Percentiles rank a stretch among this genome's conserved stretches.
These are phyloP conservation scores for Dothiorella sarmentorum DNA, from an alignment of 2,329 filamentous ascomycete genomes.

Conservation along the genomic window DNA sequence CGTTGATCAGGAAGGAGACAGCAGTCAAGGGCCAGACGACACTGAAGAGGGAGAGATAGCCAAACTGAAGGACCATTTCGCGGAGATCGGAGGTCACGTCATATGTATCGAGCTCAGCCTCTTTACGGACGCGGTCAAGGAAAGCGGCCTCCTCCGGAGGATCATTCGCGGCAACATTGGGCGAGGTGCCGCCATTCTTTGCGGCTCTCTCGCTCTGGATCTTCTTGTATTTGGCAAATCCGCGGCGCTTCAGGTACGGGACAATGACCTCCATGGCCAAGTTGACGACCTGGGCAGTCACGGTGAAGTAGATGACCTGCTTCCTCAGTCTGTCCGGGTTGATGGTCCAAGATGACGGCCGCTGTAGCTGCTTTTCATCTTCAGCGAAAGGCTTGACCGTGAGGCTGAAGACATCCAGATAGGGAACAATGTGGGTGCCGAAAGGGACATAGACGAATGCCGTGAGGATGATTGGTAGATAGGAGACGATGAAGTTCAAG, in stretches of 20 bases:
- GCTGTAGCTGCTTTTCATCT: constrained; percentile 65
- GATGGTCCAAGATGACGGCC: constrained; percentile 62
- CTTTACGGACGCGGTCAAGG: constrained; percentile 73
- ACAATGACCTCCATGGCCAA: constrained; percentile 80
- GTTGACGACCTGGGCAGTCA: constrained; percentile 88
- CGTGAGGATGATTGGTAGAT: constrained; percentile 86
- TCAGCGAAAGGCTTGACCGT: constrained; percentile 73
- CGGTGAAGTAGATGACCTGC: constrained; percentile 93
- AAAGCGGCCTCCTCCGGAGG: constrained; percentile 75
- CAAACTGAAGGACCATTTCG: constrained; percentile 88
- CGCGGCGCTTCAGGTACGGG: constrained; percentile 77
- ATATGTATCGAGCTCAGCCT: constrained; percentile 78
- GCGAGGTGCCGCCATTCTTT: constrained; percentile 53
- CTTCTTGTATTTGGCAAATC: constrained; percentile 74
- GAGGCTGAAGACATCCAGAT: constrained; percentile 76
- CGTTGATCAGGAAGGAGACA: constrained; percentile 85
- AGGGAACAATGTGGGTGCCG: constrained; percentile 75
- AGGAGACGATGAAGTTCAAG: constrained; percentile 94
- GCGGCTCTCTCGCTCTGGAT: constrained; percentile 59
- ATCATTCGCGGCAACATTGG: constrained; percentile 57
- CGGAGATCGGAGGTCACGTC: constrained; percentile 87
- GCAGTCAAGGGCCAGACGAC: constrained; percentile 93
- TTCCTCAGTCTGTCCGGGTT: constrained; percentile 79
- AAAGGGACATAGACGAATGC: constrained; percentile 95
- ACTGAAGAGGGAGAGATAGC: constrained; percentile 87